A percentile compares a stretch with the other conserved stretches of the same genome.
Evolutionary conservation across 306 rosid species (phyloP).

Genomic region (Dryas octopetala): DNA sequence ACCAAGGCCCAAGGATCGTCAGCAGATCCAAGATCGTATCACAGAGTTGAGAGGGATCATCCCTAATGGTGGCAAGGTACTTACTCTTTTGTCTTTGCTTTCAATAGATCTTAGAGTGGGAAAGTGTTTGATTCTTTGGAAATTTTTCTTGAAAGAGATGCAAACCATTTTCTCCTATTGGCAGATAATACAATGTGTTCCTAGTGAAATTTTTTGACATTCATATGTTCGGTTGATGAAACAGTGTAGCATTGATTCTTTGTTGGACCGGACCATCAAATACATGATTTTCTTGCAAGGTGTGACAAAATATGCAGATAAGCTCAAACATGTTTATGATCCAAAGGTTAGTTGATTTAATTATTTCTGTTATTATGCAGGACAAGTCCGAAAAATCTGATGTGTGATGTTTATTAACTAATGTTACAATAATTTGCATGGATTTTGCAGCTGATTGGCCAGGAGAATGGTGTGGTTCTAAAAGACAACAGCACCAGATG

Average conservation of each 20-base stretch:
- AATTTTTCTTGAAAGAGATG: background rate
- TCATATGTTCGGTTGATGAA: conserved; percentile 30
- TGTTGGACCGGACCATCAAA: conserved; percentile 78
- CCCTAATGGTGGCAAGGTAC: conserved; percentile 83
- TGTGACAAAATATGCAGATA: conserved; percentile 61
- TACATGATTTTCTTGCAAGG: conserved; percentile 82
- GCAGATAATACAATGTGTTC: background rate
- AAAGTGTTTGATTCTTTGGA: background rate
- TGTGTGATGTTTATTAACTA: conserved; percentile 23
- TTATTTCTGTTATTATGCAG: background rate
- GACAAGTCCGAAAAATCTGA: background rate
- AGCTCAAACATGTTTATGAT: conserved; percentile 54
- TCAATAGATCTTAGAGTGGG: background rate
- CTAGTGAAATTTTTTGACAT: background rate
- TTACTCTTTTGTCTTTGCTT: conserved; percentile 15
- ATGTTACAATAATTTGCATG: conserved; percentile 19
- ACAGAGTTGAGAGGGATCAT: conserved; percentile 84
- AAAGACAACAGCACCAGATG: conserved; percentile 35
- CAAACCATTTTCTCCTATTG: background rate
- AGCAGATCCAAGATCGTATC: conserved; percentile 87
- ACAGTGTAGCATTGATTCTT: conserved; percentile 93
- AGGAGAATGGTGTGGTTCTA: conserved; percentile 42
- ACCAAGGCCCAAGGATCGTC: conserved; percentile 96
- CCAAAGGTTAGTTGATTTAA: conserved; percentile 56
- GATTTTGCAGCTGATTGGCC: conserved; percentile 48